Conservation (phyloP, 2,329 filamentous ascomycete genomes). For the Cercospora sojina region DNA sequence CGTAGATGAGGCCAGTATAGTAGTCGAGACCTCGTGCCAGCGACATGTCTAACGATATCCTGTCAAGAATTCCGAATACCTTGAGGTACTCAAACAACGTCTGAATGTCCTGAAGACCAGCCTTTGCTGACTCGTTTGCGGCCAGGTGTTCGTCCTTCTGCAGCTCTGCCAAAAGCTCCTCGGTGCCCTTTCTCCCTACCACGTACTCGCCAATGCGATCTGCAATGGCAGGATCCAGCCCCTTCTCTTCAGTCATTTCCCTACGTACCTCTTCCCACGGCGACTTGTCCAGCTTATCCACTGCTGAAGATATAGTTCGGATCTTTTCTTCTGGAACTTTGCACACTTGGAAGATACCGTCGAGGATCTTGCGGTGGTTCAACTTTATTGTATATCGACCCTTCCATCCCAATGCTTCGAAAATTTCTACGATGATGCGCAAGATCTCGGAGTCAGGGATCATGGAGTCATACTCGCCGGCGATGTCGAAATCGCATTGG, state of each 20-base stretch:
- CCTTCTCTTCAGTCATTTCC: slow-evolving; percentile 93
- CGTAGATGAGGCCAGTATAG: slow-evolving; percentile 88
- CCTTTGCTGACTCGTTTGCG: slow-evolving; percentile 72
- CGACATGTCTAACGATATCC: slow-evolving; percentile 84
- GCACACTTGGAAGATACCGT: slow-evolving; percentile 87
- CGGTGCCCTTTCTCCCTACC: slow-evolving; percentile 69
- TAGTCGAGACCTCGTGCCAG: slow-evolving; percentile 90
- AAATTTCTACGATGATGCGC: slow-evolving; percentile 79
- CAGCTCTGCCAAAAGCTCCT: slow-evolving; percentile 70
- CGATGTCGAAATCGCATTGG: slow-evolving; percentile 96
- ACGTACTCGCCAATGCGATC: slow-evolving; percentile 87
- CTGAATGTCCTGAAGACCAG: slow-evolving; percentile 77
- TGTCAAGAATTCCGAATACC: slow-evolving; percentile 68
- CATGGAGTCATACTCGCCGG: slow-evolving; percentile 84
- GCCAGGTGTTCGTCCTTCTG: slow-evolving; percentile 65
- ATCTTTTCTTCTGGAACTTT: slow-evolving; percentile 87
- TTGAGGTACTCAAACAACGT: slow-evolving; percentile 80
- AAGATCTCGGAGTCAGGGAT: slow-evolving; percentile 88
- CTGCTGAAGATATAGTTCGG: slow-evolving; percentile 83
- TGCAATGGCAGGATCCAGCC: slow-evolving; percentile 70
- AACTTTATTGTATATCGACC: slow-evolving; percentile 82
- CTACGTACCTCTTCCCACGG: slow-evolving; percentile 86
- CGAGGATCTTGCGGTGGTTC: slow-evolving; percentile 91
- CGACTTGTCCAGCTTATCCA: slow-evolving; percentile 90
- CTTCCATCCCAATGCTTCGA: slow-evolving; percentile 73